phyloP scores from a whole-genome alignment of 179 eudicot genomes.

The Spergularia azorica region DNA sequence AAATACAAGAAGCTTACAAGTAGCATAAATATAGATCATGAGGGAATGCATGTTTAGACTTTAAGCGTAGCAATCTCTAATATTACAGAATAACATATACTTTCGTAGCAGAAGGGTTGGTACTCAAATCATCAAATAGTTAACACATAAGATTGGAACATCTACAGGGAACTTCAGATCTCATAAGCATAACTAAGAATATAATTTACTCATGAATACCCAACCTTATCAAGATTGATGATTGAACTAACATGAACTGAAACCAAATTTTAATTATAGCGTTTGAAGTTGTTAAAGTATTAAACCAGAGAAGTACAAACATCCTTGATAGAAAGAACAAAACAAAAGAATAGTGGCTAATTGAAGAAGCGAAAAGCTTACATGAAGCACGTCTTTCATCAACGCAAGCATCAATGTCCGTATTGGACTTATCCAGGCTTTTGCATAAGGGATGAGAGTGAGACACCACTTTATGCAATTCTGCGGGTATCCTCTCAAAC shows the following conservation, averaged over 20 bases:
- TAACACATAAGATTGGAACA: background rate
- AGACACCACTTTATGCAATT: constrained; percentile 3
- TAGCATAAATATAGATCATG: background rate
- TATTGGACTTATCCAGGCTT: background rate
- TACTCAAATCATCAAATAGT: background rate
- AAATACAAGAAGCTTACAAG: background rate
- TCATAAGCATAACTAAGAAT: no score
- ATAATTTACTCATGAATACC: no score
- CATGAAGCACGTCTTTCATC: constrained; percentile 23
- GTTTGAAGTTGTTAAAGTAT: background rate
- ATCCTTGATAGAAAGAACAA: background rate
- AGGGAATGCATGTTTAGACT: background rate
- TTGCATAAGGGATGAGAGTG: constrained; percentile 3
- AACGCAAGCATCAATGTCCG: constrained; percentile 19
- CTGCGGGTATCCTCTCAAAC: background rate
- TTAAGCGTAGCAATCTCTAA: no score
- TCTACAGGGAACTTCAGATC: no score
- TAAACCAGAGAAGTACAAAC: background rate
- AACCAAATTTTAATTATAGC: background rate
- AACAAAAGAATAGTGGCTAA: background rate
- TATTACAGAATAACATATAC: background rate
- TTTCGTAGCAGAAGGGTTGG: background rate
- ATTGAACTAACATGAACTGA: no score
- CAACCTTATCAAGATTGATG: no score
- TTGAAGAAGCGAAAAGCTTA: constrained; percentile 8